Evolutionary conservation across 345 rosid genomes (phyloP).

Genomic region (Corchorus olitorius): DNA sequence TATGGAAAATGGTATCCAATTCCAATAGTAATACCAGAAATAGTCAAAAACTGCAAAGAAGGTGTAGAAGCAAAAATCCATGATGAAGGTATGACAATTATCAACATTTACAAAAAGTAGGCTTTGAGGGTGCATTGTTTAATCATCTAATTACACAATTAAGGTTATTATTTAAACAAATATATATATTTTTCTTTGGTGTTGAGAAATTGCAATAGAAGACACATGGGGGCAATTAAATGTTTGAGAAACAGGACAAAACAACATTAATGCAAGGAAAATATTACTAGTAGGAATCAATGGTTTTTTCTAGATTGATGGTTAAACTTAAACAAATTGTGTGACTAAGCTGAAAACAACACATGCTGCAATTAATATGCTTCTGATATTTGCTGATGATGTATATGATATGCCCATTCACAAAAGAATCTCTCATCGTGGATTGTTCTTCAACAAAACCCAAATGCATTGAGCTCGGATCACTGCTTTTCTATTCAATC

Average conservation of each 20-base stretch:
- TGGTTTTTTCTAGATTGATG: not conserved
- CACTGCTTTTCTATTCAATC: not conserved
- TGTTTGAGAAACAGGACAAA: constrained; percentile 6
- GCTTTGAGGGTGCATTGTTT: too few relatives aligned
- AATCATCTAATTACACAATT: too few relatives aligned
- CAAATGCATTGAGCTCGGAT: not conserved
- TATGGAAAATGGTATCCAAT: too few relatives aligned
- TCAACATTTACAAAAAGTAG: too few relatives aligned
- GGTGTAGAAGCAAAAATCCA: too few relatives aligned
- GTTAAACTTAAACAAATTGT: not conserved
- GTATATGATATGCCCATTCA: not conserved
- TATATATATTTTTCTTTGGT: too few relatives aligned
- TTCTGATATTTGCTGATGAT: constrained; percentile 8
- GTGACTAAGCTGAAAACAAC: not conserved
- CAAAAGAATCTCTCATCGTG: not conserved
- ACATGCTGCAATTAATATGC: constrained; percentile 18
- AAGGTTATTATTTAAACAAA: too few relatives aligned
- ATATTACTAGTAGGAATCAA: too few relatives aligned
- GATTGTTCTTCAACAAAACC: not conserved
- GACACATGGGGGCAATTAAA: constrained; percentile 2
- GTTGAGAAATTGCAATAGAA: too few relatives aligned
- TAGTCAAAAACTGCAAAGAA: too few relatives aligned
- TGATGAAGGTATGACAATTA: too few relatives aligned
- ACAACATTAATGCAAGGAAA: not conserved
- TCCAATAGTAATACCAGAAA: too few relatives aligned